Evolutionary conservation across 257 asterid genomes (phyloP).

Genomic region (Capsicum baccatum): DNA sequence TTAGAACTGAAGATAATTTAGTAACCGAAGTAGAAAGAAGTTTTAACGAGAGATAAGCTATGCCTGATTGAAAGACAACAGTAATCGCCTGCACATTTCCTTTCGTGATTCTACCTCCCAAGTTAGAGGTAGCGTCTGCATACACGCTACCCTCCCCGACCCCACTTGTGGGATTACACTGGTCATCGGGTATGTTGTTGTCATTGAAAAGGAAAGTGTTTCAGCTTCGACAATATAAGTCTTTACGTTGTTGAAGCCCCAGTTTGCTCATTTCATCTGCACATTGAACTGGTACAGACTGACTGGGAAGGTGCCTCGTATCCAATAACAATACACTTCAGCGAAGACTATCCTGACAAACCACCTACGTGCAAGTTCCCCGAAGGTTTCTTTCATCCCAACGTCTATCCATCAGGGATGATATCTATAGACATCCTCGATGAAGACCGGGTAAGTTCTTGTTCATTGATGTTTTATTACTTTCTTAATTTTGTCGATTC

Average conservation of each 20-base stretch:
- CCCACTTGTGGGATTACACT: no score
- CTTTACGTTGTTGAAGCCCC: not conserved
- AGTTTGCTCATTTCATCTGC: not conserved
- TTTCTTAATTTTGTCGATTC: not conserved
- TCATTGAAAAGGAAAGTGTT: no score
- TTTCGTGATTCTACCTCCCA: not conserved
- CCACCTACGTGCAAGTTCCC: no score
- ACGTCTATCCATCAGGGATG: constrained; percentile 61
- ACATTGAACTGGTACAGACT: constrained; percentile 52
- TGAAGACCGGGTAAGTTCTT: constrained; percentile 74
- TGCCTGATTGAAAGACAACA: not conserved
- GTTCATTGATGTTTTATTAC: not conserved
- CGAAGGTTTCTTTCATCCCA: no score
- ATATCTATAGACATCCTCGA: constrained; percentile 83
- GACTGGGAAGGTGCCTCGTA: constrained; percentile 87
- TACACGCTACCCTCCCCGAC: no score
- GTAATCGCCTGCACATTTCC: not conserved
- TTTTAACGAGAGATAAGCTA: not conserved
- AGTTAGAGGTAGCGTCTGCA: no score
- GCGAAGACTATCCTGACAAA: no score
- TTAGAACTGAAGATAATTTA: not conserved
- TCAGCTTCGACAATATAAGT: not conserved
- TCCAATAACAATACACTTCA: constrained; percentile 50
- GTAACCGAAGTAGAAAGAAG: not conserved
- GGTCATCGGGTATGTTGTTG: no score